Conservation (phyloP, 2,329 filamentous ascomycete species). For the Fusarium decemcellulare region DNA sequence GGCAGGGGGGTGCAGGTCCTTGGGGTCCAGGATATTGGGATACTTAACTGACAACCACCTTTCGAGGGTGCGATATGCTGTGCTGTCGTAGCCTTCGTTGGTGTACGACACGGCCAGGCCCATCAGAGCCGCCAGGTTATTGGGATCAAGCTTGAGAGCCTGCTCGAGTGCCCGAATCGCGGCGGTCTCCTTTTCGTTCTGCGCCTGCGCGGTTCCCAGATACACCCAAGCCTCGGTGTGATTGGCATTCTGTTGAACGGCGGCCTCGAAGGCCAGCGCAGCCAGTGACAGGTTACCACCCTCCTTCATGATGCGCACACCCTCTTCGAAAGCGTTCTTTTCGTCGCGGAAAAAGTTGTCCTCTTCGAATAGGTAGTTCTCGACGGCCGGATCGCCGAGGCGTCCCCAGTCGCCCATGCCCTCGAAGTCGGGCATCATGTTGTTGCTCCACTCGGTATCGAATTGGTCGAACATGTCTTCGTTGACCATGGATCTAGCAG, state of each 20-base stretch:
- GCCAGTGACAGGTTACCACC: slow-evolving; percentile 95
- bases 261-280: slow-evolving; percentile 94
- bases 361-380: slow-evolving; percentile 94
- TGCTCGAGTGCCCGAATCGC: slow-evolving; percentile 95
- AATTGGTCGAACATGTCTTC: slow-evolving; percentile 76
- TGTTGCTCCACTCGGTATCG: slow-evolving; percentile 84
- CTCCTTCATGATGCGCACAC: slow-evolving; percentile 91
- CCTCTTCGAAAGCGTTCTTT: slow-evolving; percentile 91
- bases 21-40: slow-evolving; percentile 81
- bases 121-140: slow-evolving; percentile 92
- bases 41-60: slow-evolving; percentile 98
- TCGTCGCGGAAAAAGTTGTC: slow-evolving; percentile 90
- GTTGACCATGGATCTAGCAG: slow-evolving; percentile 79
- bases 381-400: slow-evolving; percentile 82
- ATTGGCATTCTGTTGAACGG: slow-evolving; percentile 88
- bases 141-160: slow-evolving; percentile 88
- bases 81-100: slow-evolving; percentile 98
- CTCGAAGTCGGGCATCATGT: slow-evolving; percentile 70
- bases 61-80: slow-evolving; percentile 95
- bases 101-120: slow-evolving; percentile 96
- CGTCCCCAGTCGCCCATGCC: slow-evolving; percentile 73
- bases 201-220: slow-evolving; percentile 91
- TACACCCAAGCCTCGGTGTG: slow-evolving; percentile 96
- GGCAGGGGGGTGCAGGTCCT: slow-evolving; percentile 79
- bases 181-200: slow-evolving; percentile 98